Conservation (phyloP, 768 basidiomycete species). For the Lentinus tigrinus region DNA sequence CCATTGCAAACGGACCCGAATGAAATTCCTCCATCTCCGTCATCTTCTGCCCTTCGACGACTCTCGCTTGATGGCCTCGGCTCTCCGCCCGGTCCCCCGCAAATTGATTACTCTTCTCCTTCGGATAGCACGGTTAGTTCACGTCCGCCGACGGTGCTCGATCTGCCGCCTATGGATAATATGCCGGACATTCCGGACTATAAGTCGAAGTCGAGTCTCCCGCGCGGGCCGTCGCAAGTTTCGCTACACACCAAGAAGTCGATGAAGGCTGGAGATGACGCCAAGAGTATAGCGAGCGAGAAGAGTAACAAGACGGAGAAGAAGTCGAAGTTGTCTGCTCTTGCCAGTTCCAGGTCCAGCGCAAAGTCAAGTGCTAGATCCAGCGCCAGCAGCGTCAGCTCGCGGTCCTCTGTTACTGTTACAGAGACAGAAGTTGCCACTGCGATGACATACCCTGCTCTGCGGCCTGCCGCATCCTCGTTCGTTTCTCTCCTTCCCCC, state of each 20-base stretch:
- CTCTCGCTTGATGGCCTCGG: constrained; percentile 55
- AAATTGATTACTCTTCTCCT: not conserved
- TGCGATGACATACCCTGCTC: constrained; percentile 70
- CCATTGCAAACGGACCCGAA: constrained; percentile 46
- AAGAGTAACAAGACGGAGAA: constrained; percentile 21
- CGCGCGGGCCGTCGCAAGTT: constrained; percentile 7
- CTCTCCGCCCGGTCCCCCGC: constrained; percentile 18
- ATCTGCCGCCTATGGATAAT: constrained; percentile 42
- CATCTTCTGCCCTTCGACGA: constrained; percentile 61
- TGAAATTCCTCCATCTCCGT: constrained; percentile 61
- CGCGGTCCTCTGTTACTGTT: constrained; percentile 47
- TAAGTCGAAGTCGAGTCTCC: constrained; percentile 43
- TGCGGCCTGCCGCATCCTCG: constrained; percentile 69
- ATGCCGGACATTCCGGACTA: constrained; percentile 58
- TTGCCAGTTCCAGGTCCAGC: constrained; percentile 66
- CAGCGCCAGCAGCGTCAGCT: constrained; percentile 47
- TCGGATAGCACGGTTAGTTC: constrained; percentile 26
- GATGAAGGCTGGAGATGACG: constrained; percentile 2
- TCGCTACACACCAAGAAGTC: constrained; percentile 20
- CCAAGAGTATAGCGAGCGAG: not conserved
- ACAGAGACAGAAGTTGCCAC: constrained; percentile 40
- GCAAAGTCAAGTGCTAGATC: constrained; percentile 33
- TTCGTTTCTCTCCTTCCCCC: constrained; percentile 25
- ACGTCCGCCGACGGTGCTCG: constrained; percentile 20
- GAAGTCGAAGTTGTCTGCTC: constrained; percentile 66